Percentiles rank a stretch among this genome's conserved stretches.
Conservation (phyloP, 176 grass and related monocot genomes). For the Phoenix roebelenii region DNA sequence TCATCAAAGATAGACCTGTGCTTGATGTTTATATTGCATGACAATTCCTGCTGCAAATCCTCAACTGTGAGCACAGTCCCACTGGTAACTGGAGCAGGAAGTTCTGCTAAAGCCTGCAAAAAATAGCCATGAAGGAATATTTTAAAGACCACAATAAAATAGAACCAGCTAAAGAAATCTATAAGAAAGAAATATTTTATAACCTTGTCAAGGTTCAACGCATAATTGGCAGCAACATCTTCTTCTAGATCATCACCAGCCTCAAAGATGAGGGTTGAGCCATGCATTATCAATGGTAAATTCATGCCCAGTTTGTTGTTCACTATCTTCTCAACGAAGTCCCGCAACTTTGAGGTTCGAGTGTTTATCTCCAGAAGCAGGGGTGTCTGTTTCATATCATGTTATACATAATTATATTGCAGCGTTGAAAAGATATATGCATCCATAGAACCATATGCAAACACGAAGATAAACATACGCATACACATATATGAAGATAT, state of each 20-base stretch:
- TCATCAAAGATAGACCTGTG: slow-evolving; percentile 52
- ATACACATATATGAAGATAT: too few relatives aligned
- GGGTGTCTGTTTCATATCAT: slow-evolving; percentile 48
- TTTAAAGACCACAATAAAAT: background rate
- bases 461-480: too few relatives aligned
- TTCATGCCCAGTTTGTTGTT: slow-evolving; percentile 95
- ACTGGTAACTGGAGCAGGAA: slow-evolving; percentile 73
- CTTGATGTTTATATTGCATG: slow-evolving; percentile 91
- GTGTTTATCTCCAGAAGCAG: slow-evolving; percentile 82
- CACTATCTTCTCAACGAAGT: slow-evolving; percentile 86
- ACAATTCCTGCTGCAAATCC: slow-evolving; percentile 87
- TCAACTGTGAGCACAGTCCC: slow-evolving; percentile 73
- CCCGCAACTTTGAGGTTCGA: slow-evolving; percentile 58
- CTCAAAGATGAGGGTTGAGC: slow-evolving; percentile 70
- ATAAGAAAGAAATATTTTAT: background rate
- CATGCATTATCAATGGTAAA: slow-evolving; percentile 82
- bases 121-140: background rate
- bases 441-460: too few relatives aligned
- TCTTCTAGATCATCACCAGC: slow-evolving; percentile 84
- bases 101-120: slow-evolving; percentile 62
- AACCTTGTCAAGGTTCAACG: slow-evolving; percentile 89
- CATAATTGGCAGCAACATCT: slow-evolving; percentile 60
- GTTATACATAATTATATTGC: too few relatives aligned
- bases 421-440: too few relatives aligned
- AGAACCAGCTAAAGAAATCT: background rate